Evolutionary conservation across 1,139 yeast genomes (phyloP), one percentile per base, ranked within the genome.

Genomic region (Magnusiomyces suaveolens): DNA sequence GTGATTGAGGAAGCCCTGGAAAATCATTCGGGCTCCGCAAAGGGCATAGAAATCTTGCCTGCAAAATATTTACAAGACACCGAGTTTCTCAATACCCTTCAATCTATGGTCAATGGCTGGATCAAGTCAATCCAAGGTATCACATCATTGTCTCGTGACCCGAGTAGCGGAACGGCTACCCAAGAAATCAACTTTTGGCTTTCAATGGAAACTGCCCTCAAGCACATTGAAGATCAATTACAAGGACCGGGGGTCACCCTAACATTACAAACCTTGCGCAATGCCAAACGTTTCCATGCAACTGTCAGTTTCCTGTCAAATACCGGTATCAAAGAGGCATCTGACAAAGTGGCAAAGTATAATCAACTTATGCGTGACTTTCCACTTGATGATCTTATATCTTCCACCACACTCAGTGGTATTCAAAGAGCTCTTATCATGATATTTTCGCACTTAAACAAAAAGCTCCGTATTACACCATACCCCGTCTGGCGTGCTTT

Each of bases 151-250:
- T 67, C 75, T 29, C 68, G 76, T 3, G 77, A 77, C 38, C 81
- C 87, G 0, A 60, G 69, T 1, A 81, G 78, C 48, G 89, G 87
- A 0, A 72, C 79, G 0, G 80, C 89, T 0, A 62, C 72, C 0
- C 92, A 86, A 54, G 97, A 90, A 64, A 75, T 85, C 14, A 80
- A 77, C 53, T 90, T 87, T 63, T 90, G 97, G 97, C 72, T 74
- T 24, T 79, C 88, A 0, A 75, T 87, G 74, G 94, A 87, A 62
- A 66, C 71, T 1, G 83, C 89, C 0, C 70, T 90, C 41, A 59
- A 64, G 3, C 73, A 82, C 2, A 74, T 87, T 1, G 78, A 79
- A 52, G 73, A 73, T 1, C 96, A 88, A 65, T 68, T 86, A 1
- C 68, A 75, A 10, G 72, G 80, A 0, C 74, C 76, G 0, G 82